These are phyloP conservation scores for Phaeosphaeria sp. DNA, from an alignment of 2,329 filamentous ascomycete species.

Conservation along the genomic window DNA sequence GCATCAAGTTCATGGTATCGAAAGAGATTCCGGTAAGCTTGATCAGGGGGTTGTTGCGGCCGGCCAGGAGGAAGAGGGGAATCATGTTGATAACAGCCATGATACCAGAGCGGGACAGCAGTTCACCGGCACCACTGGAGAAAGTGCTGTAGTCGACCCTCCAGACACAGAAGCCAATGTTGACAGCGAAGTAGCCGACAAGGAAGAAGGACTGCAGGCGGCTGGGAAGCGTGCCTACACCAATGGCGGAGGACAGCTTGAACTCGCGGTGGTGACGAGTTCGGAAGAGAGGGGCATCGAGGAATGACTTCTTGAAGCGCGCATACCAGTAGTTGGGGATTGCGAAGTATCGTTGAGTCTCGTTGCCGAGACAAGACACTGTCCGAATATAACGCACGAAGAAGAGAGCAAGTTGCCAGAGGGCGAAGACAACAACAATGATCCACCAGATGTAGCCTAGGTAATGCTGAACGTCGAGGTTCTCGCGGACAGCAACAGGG, in stretches of 20 bases:
- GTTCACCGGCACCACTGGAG: slow-evolving; percentile 72
- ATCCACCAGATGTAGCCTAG: slow-evolving; percentile 61
- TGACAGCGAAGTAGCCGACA: slow-evolving; percentile 56
- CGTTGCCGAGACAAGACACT: slow-evolving; percentile 77
- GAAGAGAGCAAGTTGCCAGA: slow-evolving; percentile 70
- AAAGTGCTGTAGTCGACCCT: slow-evolving; percentile 70
- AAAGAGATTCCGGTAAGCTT: slow-evolving; percentile 75
- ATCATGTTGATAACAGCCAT: slow-evolving; percentile 79
- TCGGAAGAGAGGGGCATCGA: slow-evolving; percentile 56
- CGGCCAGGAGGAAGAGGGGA: slow-evolving; percentile 75
- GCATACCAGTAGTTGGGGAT: slow-evolving; percentile 61
- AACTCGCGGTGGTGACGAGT: slow-evolving; percentile 60
- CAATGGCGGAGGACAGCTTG: slow-evolving; percentile 57
- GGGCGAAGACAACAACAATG: slow-evolving; percentile 66
- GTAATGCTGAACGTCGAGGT: slow-evolving; percentile 45
- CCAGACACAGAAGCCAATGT: slow-evolving; percentile 54
- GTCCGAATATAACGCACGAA: slow-evolving; percentile 73
- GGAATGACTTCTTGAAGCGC: slow-evolving; percentile 53
- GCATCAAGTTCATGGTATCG: slow-evolving; percentile 81
- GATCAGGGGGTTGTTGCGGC: slow-evolving; percentile 81
- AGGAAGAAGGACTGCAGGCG: slow-evolving; percentile 57
- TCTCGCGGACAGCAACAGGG: slow-evolving; percentile 36
- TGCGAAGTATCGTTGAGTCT: slow-evolving; percentile 80
- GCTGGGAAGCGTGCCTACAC: slow-evolving; percentile 57
- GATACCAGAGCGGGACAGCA: slow-evolving; percentile 72